Evolutionary conservation across 495 filamentous ascomycete species (phyloP), one percentile per base, ranked within the genome.

Genomic region (Hapsidospora chrysogenum): DNA sequence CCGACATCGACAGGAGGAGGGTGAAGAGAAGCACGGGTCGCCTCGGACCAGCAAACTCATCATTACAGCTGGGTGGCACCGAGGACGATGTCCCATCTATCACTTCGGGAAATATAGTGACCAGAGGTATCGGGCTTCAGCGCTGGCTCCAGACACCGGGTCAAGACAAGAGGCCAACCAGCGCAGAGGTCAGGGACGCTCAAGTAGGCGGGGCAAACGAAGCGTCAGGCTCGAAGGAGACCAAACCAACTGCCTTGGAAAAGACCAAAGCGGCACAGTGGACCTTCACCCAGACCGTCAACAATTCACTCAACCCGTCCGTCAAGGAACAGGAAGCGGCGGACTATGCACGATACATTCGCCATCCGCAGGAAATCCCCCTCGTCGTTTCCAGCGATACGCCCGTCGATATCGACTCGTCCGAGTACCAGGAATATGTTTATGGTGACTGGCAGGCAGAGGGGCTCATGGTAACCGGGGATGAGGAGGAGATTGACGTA

Each of bases 291-390:
- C 78, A 92, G 46, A 70, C 93, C 20, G 75, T 89, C 14, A 59
- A 69, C 17, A 77, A 83, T 47, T 80, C 77, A 9, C 64, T 95
- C 16, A 79, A 85, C 45, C 85, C 85, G 8, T 69, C 70, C 9
- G 82, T 95, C 39, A 75, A 68, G 11, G 43, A 59, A 4, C 64
- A 64, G 19, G 92, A 96, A 52, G 69, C 74, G 4, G 77, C 78
- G 16, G 89, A 95, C 47, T 96, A 96, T 54, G 60, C 76, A 20
- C 72, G 78, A n/a, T 95, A 96, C 56, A 76, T 96, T 52, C 73
- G 72, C 33, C 89, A 96, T 52, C 87, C 89, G 6, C 75, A 87
- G 19, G 85, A 76, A 39, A 69, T 97, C 3, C 85, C 89, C 0
- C 70, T 96, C 2, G 89, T 95, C 4, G 71, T 85, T 1, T 79